Conservation (phyloP, 108 stramenopile genomes). For the Nitzschia inconspicua region DNA sequence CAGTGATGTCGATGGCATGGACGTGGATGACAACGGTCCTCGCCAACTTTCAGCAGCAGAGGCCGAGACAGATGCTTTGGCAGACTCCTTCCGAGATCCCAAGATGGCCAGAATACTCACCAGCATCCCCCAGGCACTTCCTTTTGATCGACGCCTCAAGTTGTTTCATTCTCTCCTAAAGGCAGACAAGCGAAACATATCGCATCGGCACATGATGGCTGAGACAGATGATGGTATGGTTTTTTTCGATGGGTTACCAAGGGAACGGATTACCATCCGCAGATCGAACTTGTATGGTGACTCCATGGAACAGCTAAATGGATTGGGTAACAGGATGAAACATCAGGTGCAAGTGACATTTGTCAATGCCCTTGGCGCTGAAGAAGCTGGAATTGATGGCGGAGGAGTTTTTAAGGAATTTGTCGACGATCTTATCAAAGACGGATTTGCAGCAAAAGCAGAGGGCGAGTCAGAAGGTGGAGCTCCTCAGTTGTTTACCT, state of each 20-base stretch:
- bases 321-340: slow-evolving; percentile 57
- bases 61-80: slow-evolving; percentile 66
- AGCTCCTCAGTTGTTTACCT: slow-evolving; percentile 60
- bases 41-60: slow-evolving; percentile 16
- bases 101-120: slow-evolving; percentile 83
- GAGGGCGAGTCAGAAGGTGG: slow-evolving; percentile 16
- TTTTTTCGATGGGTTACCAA: slow-evolving; percentile 27
- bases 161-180: slow-evolving; percentile 73
- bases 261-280: slow-evolving; percentile 65
- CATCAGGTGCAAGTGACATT: slow-evolving; percentile 93
- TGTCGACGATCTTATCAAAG: slow-evolving; percentile 79
- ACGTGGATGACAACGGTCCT: background rate
- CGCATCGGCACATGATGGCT: no score
- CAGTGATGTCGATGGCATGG: slow-evolving; percentile 11
- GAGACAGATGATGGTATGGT: slow-evolving; percentile 14
- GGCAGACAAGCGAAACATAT: slow-evolving; percentile 68
- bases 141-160: slow-evolving; percentile 76
- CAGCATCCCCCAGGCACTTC: slow-evolving; percentile 77
- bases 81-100: slow-evolving; percentile 72
- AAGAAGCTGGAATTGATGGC: slow-evolving; percentile 99
- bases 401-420: slow-evolving; percentile 99
- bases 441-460: slow-evolving; percentile 53
- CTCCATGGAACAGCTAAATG: slow-evolving; percentile 68
- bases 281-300: slow-evolving; percentile 74
- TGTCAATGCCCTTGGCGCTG: slow-evolving; percentile 85